Conservation (phyloP, 495 filamentous ascomycete genomes). For the Trichoderma reesei region DNA sequence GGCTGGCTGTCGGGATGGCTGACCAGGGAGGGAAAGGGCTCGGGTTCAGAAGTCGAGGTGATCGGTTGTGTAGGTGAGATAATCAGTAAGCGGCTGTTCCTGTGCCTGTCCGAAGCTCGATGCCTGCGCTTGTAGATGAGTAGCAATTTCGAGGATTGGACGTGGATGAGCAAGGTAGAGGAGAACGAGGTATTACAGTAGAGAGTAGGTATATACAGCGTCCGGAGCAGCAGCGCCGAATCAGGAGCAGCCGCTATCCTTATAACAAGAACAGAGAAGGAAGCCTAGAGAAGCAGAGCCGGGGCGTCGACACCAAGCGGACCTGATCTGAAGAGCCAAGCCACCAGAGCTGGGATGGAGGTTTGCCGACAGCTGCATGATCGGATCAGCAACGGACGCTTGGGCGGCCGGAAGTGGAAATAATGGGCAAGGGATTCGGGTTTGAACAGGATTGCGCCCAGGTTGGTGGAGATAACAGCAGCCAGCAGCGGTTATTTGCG, state of each 20-base stretch:
- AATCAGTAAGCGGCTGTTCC: too few relatives aligned
- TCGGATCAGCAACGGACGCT: neutral
- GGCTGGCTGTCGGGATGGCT: neutral
- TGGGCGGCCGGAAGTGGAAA: neutral
- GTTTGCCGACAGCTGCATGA: neutral
- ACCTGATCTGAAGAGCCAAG: neutral
- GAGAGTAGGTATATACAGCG: too few relatives aligned
- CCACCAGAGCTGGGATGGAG: neutral
- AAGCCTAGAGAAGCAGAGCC: neutral
- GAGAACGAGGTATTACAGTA: too few relatives aligned
- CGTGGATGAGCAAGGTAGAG: too few relatives aligned
- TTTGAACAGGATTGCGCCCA: neutral
- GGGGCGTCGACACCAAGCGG: neutral
- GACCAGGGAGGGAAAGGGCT: neutral
- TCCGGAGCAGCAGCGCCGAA: too few relatives aligned
- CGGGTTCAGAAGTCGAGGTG: neutral
- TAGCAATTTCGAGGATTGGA: too few relatives aligned
- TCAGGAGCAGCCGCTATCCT: too few relatives aligned
- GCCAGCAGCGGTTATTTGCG: neutral
- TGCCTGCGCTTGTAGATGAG: too few relatives aligned
- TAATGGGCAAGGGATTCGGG: constrained; percentile 4
- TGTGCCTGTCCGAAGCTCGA: too few relatives aligned
- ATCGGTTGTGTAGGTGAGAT: neutral
- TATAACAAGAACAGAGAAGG: neutral
- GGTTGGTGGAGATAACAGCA: neutral